Conservation (phyloP, 768 basidiomycete genomes). For the Rhizopogon sp. region DNA sequence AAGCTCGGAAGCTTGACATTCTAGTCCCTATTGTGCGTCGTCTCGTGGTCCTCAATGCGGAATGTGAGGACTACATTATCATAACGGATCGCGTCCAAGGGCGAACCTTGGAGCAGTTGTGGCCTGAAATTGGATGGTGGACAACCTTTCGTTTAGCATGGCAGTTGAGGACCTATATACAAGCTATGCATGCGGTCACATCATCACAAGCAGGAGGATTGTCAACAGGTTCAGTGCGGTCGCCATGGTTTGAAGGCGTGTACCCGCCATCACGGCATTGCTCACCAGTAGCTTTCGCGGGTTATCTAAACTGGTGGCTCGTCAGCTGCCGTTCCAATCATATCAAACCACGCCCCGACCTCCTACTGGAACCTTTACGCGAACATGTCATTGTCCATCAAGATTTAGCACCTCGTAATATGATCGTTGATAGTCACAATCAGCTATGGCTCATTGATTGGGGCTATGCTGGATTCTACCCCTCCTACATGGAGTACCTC, state of each 20-base stretch:
- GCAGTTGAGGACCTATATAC: too few relatives aligned
- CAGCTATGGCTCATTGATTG: conserved; percentile 16
- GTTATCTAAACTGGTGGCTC: conserved; percentile 5
- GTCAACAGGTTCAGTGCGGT: too few relatives aligned
- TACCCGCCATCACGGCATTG: neutral
- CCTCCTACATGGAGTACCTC: conserved; percentile 10
- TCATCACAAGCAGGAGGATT: too few relatives aligned
- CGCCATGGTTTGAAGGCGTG: too few relatives aligned
- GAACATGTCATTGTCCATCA: neutral
- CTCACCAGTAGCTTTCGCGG: conserved; percentile 1
- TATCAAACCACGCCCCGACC: neutral
- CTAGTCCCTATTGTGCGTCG: conserved; percentile 1
- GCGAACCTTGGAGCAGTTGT: neutral
- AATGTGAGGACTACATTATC: conserved; percentile 1
- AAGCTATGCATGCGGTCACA: too few relatives aligned
- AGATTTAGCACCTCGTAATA: conserved; percentile 11
- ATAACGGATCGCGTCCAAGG: conserved; percentile 5
- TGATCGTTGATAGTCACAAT: neutral
- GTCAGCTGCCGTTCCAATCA: neutral
- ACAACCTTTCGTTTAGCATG: neutral
- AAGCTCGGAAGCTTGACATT: neutral
- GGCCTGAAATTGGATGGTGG: conserved; percentile 1
- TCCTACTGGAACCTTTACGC: conserved; percentile 1
- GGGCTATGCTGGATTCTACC: conserved; percentile 13
- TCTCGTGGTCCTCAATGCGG: neutral